Evolutionary conservation across 805 yeast genomes (phyloP).

Genomic region (Ogataea dorogensis): DNA sequence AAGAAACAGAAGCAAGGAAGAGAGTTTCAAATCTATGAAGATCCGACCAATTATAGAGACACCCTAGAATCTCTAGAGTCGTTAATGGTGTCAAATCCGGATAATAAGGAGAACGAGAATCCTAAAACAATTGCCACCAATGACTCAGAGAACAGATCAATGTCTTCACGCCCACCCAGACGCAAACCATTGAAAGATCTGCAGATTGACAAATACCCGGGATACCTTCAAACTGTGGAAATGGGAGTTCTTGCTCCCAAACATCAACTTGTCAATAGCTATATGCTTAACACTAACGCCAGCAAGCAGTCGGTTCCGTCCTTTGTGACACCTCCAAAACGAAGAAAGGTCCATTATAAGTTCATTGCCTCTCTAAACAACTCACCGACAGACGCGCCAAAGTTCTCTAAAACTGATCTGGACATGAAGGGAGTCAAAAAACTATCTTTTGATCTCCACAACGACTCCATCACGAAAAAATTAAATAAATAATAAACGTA

Average conservation of each 20-base stretch:
- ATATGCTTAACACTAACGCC: constrained; percentile 16
- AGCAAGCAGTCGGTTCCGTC: constrained; percentile 18
- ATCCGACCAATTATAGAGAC: constrained; percentile 15
- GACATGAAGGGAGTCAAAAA: constrained; percentile 6
- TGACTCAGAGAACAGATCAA: constrained; percentile 3
- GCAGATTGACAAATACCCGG: constrained; percentile 20
- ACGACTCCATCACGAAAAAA: constrained; percentile 14
- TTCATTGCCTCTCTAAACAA: constrained; percentile 16
- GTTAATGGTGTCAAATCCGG: constrained; percentile 7
- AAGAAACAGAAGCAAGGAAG: constrained; percentile 13
- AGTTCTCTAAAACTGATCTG: constrained; percentile 4
- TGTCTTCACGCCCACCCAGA: constrained; percentile 4
- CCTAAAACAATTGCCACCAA: neutral
- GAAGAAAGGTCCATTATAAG: constrained; percentile 16
- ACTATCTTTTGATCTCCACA: constrained; percentile 17
- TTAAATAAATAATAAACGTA: constrained; percentile 3
- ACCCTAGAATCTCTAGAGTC: constrained; percentile 8
- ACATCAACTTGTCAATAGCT: constrained; percentile 19
- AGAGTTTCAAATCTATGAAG: constrained; percentile 24
- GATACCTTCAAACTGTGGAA: constrained; percentile 15
- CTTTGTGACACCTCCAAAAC: constrained; percentile 26
- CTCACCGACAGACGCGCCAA: neutral
- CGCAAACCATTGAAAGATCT: constrained; percentile 16
- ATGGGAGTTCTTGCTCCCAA: constrained; percentile 22
- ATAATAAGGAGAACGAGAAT: constrained; percentile 18